Conservation (phyloP, 306 rosid genomes). For the Elaeagnus macrophylla region DNA sequence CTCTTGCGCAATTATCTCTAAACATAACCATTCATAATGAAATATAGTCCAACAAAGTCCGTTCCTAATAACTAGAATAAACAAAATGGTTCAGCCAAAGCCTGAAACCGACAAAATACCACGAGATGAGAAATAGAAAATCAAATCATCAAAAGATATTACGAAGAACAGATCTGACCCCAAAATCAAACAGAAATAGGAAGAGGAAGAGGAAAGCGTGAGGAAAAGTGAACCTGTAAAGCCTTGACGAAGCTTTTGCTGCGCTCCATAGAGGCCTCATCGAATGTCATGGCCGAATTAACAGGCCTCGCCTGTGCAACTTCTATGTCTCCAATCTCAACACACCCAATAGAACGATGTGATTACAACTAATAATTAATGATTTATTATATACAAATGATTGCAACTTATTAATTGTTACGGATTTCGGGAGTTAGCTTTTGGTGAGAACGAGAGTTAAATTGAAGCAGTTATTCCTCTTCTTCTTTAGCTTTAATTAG, state of each 20-base stretch:
- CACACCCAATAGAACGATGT: no score
- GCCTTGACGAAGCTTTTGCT: constrained; percentile 81
- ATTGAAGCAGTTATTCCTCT: constrained; percentile 34
- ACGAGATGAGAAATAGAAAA: neutral
- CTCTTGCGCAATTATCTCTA: no score
- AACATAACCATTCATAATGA: no score
- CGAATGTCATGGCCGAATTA: constrained; percentile 68
- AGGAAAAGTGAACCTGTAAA: constrained; percentile 50
- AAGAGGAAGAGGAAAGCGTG: neutral
- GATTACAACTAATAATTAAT: no score
- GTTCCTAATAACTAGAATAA: no score
- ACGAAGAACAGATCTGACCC: constrained; percentile 44
- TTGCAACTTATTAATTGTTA: neutral
- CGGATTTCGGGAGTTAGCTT: constrained; percentile 24
- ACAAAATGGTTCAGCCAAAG: neutral
- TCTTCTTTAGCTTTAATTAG: neutral
- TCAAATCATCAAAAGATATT: neutral
- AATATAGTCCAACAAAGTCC: no score
- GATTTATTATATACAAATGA: no score
- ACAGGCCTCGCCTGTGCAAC: constrained; percentile 41
- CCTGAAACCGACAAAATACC: no score
- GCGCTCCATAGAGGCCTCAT: constrained; percentile 75
- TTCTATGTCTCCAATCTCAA: constrained; percentile 38
- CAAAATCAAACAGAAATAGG: neutral
- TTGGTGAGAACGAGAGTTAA: constrained; percentile 32